These are phyloP conservation scores for Oryza longistaminata DNA, from an alignment of 176 grass and related monocot genomes.

Conservation along the genomic window DNA sequence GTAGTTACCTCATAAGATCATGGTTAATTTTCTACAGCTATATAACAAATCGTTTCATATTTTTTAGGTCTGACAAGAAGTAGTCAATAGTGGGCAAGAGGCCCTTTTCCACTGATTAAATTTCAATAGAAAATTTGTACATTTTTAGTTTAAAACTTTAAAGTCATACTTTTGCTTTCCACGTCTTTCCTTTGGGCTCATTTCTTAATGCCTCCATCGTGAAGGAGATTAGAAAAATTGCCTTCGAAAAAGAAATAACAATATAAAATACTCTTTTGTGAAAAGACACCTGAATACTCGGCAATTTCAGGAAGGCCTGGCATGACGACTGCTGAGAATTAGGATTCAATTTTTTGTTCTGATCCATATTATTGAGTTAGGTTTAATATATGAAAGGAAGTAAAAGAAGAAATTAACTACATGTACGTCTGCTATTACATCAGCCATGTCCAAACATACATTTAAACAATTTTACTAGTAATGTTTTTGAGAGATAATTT, in stretches of 20 bases:
- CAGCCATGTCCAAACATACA: background rate
- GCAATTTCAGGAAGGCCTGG: background rate
- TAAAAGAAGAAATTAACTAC: background rate
- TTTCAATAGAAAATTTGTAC: slow-evolving; percentile 27
- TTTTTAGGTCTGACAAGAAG: slow-evolving; percentile 28
- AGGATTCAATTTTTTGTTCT: background rate
- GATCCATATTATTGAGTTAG: background rate
- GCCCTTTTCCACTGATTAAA: slow-evolving; percentile 41
- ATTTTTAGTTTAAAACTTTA: slow-evolving; percentile 29
- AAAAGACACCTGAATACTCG: background rate
- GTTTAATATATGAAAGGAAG: background rate
- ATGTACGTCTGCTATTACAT: background rate
- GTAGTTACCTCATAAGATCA: background rate
- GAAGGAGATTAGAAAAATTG: slow-evolving; percentile 44
- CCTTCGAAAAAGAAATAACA: slow-evolving; percentile 42
- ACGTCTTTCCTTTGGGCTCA: slow-evolving; percentile 45
- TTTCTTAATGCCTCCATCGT: slow-evolving; percentile 44
- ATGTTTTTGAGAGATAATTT: background rate
- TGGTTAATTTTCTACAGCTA: background rate
- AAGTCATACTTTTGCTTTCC: slow-evolving; percentile 64
- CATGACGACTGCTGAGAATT: background rate
- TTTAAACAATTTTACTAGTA: background rate
- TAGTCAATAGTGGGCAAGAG: slow-evolving; percentile 54
- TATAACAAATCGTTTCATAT: background rate
- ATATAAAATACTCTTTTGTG: slow-evolving; percentile 45